Evolutionary conservation across 1,284 basidiomycete genomes (phyloP), one percentile per base, ranked within the genome.

Genomic region (Rhodotorula sp.): DNA sequence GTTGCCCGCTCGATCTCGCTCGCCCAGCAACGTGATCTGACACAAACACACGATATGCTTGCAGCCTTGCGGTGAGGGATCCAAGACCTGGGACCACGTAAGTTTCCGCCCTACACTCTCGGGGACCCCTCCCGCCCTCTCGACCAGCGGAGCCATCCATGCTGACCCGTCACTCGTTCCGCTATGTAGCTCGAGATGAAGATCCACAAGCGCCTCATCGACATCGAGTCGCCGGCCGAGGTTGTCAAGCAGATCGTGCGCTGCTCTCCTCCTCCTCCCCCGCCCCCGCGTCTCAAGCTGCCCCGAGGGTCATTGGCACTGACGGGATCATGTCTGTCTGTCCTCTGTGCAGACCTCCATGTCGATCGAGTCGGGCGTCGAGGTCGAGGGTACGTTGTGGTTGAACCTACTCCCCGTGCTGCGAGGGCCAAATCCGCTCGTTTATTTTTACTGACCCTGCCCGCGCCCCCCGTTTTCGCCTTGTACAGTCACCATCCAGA

Each of bases 31-130:
- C 8, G 26, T 29, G 4, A 8, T 8, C 26, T 30, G 6, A 24
- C 12, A 14, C 33, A 6, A 15, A 48, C 24, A 55, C 62, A 57
- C 64, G 26, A 22, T 37, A 18, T 60, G 30, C 51, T 44, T 10
- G n/a, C 30, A 95, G 91, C 91, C 95, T 84, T 96, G 96, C 83
- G 96, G 96, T 95, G 96, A 99, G 85, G 96, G 96, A 87, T 95
- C 82, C 81, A 99, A 99, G 90, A 99, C 96, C 81, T 99, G 96
- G 96, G 96, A 99, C 84, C 89, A 92, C 80, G 60, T 62, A n/a
- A 59, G 57, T 59, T 14, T 24, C 42, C 42, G 20, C 55, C 55
- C n/a, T 45, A 22, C 22, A 22, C 37, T 58, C 33, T n/a, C 20
- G 8, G 24, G 20, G 6, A 14, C n/a, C 12, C 37, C 18, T 18